Evolutionary conservation across 2,329 filamentous ascomycete species (phyloP), one percentile per base, ranked within the genome.

Genomic region (Elsinoe necatrix): DNA sequence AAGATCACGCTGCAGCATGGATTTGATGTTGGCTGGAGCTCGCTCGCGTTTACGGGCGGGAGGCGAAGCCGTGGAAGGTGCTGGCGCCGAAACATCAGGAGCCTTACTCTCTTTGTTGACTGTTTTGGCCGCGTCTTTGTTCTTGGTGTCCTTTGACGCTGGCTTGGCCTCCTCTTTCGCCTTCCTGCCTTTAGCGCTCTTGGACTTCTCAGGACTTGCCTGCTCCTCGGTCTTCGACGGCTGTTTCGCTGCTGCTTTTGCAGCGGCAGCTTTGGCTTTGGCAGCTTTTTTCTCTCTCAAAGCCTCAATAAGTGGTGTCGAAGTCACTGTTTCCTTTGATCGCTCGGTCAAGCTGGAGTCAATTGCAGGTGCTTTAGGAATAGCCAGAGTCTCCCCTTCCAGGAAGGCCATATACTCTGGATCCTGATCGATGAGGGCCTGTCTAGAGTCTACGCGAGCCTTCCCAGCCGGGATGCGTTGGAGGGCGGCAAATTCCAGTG

Each of bases 381-480:
- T 77, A 1, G 80, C 82, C 63, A 95, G 89, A 1, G 91, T 95
- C 47, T 97, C 79, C 55, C 82, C 86, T 69, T 95, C 87, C 6
- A 98, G 79, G 68, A 97, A 98, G 23, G 85, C 83, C 75, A 96
- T 95, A 65, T 96, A 98, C 64, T 97, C 93, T 0, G 89, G 84
- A 66, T 98, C 93, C 68, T 95, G 90, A 65, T 98, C 93, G 63
- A 98, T 97, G 2, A 90, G 95, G 55, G 92, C 93, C 69, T 95
- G 89, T 12, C 91, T 84, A 55, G 84, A 83, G 74, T 98, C 93
- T 55, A 83, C 81, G 31, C 89, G 84, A 51, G 82, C 81, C 68
- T 88, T 89, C 34, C 78, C 81, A 58, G 81, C 82, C 1, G 92
- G 89, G 1, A 89, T 81, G 65, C 91, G 91, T 62, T 89, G 88